Percentiles rank a stretch among this genome's conserved stretches.
These are phyloP conservation scores for Colletotrichum sp. DNA, from an alignment of 2,329 filamentous ascomycete genomes.

Conservation along the genomic window DNA sequence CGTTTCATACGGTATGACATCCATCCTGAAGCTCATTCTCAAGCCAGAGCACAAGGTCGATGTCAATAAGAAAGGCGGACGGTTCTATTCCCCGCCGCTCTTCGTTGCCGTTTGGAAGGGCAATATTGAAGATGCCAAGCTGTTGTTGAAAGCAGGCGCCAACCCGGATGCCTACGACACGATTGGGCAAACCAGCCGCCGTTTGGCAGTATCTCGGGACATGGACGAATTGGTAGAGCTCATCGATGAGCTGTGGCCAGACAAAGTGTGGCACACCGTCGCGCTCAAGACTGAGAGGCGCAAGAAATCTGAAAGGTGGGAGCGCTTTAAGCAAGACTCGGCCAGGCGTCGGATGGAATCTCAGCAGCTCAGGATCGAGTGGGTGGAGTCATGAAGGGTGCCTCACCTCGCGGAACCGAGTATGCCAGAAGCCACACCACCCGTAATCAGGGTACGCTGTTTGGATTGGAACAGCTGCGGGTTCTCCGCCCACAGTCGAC, in stretches of 20 bases:
- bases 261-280: not conserved
- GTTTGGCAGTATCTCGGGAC: not conserved
- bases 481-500: not conserved
- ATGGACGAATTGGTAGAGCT: not conserved
- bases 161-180: slow-evolving; percentile 15
- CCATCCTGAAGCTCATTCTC: slow-evolving; percentile 22
- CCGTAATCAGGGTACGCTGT: not conserved
- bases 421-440: not conserved
- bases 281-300: not conserved
- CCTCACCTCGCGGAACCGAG: not conserved
- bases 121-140: slow-evolving; percentile 22
- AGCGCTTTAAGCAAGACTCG: not conserved
- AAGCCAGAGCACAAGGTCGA: slow-evolving; percentile 20
- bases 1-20: slow-evolving; percentile 28
- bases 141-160: slow-evolving; percentile 27
- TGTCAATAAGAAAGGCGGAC: slow-evolving; percentile 22
- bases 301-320: not conserved
- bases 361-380: not conserved
- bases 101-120: slow-evolving; percentile 24
- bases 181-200: not conserved
- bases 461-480: not conserved
- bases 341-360: not conserved
- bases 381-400: not conserved
- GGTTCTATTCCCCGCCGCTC: slow-evolving; percentile 24
- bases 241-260: not conserved